Conservation (phyloP, 106 monocot genomes). For the Acanthochlamys bracteata region DNA sequence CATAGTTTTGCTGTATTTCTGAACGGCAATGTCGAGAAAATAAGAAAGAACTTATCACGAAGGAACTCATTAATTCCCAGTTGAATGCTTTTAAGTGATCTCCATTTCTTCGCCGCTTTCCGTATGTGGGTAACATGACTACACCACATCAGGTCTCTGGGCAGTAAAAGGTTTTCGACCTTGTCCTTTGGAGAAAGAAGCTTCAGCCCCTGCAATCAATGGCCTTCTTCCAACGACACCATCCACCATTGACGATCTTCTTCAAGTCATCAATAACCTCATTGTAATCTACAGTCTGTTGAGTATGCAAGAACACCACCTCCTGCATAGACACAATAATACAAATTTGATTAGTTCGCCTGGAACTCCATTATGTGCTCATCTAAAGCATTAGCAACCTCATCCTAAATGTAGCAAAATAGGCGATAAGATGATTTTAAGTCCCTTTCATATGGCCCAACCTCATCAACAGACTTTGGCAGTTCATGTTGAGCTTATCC, state of each 20-base stretch:
- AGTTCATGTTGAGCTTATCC: no score
- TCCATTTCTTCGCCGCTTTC: neutral
- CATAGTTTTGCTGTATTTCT: no score
- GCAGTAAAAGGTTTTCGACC: conserved; percentile 95
- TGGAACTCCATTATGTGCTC: no score
- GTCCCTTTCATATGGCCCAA: no score
- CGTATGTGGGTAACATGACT: conserved; percentile 1
- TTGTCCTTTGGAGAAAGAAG: conserved; percentile 94
- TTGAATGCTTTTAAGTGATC: no score
- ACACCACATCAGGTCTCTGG: conserved; percentile 97
- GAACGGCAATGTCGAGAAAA: no score
- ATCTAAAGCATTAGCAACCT: no score
- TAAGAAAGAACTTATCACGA: no score
- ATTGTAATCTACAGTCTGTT: conserved; percentile 87
- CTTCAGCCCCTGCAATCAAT: conserved; percentile 79
- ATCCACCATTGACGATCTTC: conserved; percentile 82
- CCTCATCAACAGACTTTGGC: no score
- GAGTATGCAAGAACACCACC: conserved; percentile 92
- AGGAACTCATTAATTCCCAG: no score
- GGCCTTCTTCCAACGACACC: conserved; percentile 97
- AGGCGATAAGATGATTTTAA: no score
- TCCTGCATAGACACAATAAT: conserved; percentile 29
- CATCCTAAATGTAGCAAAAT: no score
- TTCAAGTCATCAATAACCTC: conserved; percentile 67
- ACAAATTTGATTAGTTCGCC: neutral